phyloP scores from a whole-genome alignment of 495 filamentous ascomycete genomes.

The Xylaria intraflava region DNA sequence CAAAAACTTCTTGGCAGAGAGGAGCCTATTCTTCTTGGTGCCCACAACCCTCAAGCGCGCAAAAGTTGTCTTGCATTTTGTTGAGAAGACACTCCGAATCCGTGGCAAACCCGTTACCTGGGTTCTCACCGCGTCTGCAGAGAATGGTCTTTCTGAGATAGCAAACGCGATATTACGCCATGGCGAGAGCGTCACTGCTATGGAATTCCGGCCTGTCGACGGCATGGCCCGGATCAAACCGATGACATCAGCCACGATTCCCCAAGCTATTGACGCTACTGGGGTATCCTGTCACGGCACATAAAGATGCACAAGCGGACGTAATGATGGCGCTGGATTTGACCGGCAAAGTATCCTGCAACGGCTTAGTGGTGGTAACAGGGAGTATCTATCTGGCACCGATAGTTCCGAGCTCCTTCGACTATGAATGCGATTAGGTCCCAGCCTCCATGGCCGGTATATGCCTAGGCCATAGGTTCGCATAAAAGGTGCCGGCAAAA shows the following conservation, averaged over 20 bases:
- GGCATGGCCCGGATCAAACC: slow-evolving; percentile 94
- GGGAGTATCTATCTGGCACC: slow-evolving; percentile 85
- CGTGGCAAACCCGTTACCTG: slow-evolving; percentile 55
- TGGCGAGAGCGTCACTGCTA: slow-evolving; percentile 64
- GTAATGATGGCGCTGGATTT: slow-evolving; percentile 40
- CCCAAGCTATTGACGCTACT: slow-evolving; percentile 39
- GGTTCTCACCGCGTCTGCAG: slow-evolving; percentile 75
- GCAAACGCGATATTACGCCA: slow-evolving; percentile 58
- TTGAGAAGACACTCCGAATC: slow-evolving; percentile 44
- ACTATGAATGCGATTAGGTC: too few species aligned
- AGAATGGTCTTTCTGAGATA: slow-evolving; percentile 65
- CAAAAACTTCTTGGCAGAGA: slow-evolving; percentile 24
- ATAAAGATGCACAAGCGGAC: slow-evolving; percentile 35
- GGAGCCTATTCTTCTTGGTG: slow-evolving; percentile 63
- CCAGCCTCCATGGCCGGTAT: too few species aligned
- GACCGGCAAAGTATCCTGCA: slow-evolving; percentile 45
- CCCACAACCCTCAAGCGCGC: slow-evolving; percentile 92
- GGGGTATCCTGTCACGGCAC: slow-evolving; percentile 21
- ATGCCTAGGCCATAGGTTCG: too few species aligned
- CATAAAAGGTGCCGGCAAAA: too few species aligned
- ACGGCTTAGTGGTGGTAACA: slow-evolving; percentile 66
- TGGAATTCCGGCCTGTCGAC: slow-evolving; percentile 77
- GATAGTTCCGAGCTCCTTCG: slow-evolving; percentile 61
- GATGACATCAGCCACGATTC: slow-evolving; percentile 43
- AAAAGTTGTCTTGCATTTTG: slow-evolving; percentile 59